Percentiles rank a stretch among this genome's conserved stretches.
Conservation (phyloP, 106 monocot species). For the Phalaenopsis aphrodite region DNA sequence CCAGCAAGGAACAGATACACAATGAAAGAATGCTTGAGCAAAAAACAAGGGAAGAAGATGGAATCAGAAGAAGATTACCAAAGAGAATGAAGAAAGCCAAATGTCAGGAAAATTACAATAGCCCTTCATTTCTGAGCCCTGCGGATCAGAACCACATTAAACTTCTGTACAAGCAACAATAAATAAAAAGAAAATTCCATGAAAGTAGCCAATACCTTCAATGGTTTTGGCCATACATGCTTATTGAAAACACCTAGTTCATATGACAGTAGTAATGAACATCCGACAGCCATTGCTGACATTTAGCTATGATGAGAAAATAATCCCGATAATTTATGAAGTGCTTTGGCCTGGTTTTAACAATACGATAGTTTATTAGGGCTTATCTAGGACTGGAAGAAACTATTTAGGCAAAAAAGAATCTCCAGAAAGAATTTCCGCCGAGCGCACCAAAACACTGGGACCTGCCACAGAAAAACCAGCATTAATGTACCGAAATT, state of each 20-base stretch:
- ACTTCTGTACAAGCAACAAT: neutral
- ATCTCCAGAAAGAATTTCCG: too few relatives aligned
- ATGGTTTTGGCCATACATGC: slow-evolving; percentile 3
- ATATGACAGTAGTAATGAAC: slow-evolving; percentile 20
- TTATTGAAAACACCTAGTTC: slow-evolving; percentile 11
- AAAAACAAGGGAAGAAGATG: neutral
- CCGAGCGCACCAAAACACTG: too few relatives aligned
- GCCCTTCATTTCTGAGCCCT: slow-evolving; percentile 25
- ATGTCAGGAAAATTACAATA: slow-evolving; percentile 6
- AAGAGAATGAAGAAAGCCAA: slow-evolving; percentile 24
- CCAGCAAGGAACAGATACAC: too few relatives aligned
- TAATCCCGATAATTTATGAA: too few relatives aligned
- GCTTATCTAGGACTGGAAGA: too few relatives aligned
- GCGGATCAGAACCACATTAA: slow-evolving; percentile 5
- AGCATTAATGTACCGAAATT: too few relatives aligned
- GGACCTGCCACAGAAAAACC: too few relatives aligned
- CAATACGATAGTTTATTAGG: too few relatives aligned
- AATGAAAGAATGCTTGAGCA: too few relatives aligned
- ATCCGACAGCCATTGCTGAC: slow-evolving; percentile 26
- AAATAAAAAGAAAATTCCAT: neutral
- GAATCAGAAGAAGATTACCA: slow-evolving; percentile 15
- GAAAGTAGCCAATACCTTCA: slow-evolving; percentile 15
- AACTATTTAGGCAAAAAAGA: too few relatives aligned
- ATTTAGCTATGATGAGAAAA: neutral
- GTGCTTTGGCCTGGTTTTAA: too few relatives aligned